phyloP scores from a whole-genome alignment of 768 basidiomycete species.

The Harrya chromipes region DNA sequence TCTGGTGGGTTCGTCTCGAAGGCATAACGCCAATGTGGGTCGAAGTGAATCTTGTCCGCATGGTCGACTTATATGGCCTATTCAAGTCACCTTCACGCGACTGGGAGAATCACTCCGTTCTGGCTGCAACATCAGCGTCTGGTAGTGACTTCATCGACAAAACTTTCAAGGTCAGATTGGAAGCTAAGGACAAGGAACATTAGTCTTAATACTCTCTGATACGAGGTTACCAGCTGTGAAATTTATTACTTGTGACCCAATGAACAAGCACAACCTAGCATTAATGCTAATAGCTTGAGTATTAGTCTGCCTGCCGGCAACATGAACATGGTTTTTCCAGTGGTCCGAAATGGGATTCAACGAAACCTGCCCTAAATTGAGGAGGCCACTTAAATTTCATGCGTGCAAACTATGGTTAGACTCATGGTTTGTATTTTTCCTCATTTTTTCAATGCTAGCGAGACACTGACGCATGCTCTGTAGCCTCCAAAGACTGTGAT shows the following conservation, averaged over 20 bases:
- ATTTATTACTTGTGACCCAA: too few species aligned
- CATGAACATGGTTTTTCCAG: not conserved
- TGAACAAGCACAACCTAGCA: too few species aligned
- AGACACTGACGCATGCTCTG: not conserved
- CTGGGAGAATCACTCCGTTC: not conserved
- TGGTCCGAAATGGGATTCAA: constrained; percentile 3
- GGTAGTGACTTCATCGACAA: too few species aligned
- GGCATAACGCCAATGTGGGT: constrained; percentile 32
- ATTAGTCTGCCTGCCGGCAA: too few species aligned
- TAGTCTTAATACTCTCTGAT: too few species aligned
- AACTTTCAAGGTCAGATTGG: too few species aligned
- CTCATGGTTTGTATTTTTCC: constrained; percentile 31
- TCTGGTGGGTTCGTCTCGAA: constrained; percentile 80
- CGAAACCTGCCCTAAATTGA: constrained; percentile 39
- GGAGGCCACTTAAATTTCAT: constrained; percentile 32
- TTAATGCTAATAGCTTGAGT: too few species aligned
- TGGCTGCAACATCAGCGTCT: too few species aligned
- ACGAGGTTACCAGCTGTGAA: too few species aligned
- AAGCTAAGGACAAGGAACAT: too few species aligned
- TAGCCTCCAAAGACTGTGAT: constrained; percentile 57
- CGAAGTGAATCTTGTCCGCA: not conserved
- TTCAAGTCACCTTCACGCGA: not conserved
- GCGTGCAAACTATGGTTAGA: constrained; percentile 13
- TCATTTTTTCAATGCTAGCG: not conserved
- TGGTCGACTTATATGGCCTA: not conserved